Base-by-base conservation (phyloP, 306 rosid species). In the Vicia faba region DNA sequence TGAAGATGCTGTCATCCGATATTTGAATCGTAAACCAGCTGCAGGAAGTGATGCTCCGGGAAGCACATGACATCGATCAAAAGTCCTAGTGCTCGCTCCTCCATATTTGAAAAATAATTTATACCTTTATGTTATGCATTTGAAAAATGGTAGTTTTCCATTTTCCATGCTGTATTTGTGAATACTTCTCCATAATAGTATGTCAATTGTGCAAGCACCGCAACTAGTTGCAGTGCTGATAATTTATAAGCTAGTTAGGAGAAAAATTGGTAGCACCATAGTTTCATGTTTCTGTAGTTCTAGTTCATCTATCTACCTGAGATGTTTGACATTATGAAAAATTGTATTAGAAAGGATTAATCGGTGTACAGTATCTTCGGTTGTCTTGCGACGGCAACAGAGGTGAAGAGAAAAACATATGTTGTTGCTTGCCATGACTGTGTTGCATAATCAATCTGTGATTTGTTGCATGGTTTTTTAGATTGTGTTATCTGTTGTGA, bases 1-100 rank as follows among this genome's bases (percentile, higher is more conserved):
- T 74, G 98, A 93, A 83, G 98, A 93, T 82, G 97, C 98, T 36
- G 95, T 95, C 69, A 91, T 92, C 65, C 96, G 98, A 4, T 93
- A 88, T 70, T 79, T 93, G 76, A 95, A 95, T 76, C 96, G 96
- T 74, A 91, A 88, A 75, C 97, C 99, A 35, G 80, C 82, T 8
- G 72, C 88, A 1, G 97, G 92, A 71, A 78, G 85, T 45, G 97
- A 95, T 56, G 96, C 76, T 49, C 99, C 99, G 4, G 96, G 97
- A 79, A 87, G 91, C 82, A 85, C 84, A 31, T 91, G 82, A 89
- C 25, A 46, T 7, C 38, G 9, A 33, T 33, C 8, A 8, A 44
- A 49, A 20, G 59, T 69, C 48, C 31, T 9, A 75, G 59, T 36
- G 41, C 41, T 20, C 23, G 23, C 23, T 20, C 23, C 23, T 29